Percentiles rank a stretch among this genome's conserved stretches.
These are phyloP conservation scores for Fereydounia khargensis DNA, from an alignment of 1,284 basidiomycete genomes.

Conservation along the genomic window DNA sequence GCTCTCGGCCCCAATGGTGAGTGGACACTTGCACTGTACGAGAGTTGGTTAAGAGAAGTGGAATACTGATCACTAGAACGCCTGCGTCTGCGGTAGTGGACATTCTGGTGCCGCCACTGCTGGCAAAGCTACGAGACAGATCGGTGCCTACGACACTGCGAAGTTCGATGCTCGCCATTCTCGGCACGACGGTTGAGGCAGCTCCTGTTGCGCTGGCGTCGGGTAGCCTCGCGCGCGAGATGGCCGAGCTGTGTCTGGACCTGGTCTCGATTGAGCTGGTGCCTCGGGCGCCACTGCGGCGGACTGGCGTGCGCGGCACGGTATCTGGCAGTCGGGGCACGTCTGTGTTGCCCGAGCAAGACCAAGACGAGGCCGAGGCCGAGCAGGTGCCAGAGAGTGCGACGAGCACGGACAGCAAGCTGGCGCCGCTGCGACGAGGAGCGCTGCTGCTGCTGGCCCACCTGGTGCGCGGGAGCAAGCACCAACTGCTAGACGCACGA, in stretches of 20 bases:
- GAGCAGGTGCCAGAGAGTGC: slow-evolving; percentile 26
- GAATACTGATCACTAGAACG: no score
- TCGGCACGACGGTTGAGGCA: slow-evolving; percentile 53
- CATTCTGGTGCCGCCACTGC: slow-evolving; percentile 34
- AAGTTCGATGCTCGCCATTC: slow-evolving; percentile 44
- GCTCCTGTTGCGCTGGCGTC: slow-evolving; percentile 33
- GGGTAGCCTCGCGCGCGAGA: slow-evolving; percentile 12
- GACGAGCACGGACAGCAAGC: slow-evolving; percentile 29
- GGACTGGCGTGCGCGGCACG: not conserved
- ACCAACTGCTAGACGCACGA: slow-evolving; percentile 32
- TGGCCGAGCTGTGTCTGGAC: slow-evolving; percentile 38
- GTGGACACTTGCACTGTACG: no score
- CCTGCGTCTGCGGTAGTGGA: no score
- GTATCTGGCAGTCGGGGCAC: no score
- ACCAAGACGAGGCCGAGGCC: slow-evolving; percentile 4
- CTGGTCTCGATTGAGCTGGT: slow-evolving; percentile 41
- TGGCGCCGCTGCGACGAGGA: slow-evolving; percentile 45
- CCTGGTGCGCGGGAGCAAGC: slow-evolving; percentile 24
- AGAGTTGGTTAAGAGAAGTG: slow-evolving; percentile 58
- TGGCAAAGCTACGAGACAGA: slow-evolving; percentile 37
- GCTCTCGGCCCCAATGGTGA: slow-evolving; percentile 69
- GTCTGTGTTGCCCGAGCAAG: no score
- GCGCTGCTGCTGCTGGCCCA: slow-evolving; percentile 45
- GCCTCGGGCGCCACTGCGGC: slow-evolving; percentile 1
- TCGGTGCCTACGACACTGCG: slow-evolving; percentile 40